These are phyloP conservation scores for Starmera amethionina DNA, from an alignment of 805 yeast genomes.

Conservation along the genomic window DNA sequence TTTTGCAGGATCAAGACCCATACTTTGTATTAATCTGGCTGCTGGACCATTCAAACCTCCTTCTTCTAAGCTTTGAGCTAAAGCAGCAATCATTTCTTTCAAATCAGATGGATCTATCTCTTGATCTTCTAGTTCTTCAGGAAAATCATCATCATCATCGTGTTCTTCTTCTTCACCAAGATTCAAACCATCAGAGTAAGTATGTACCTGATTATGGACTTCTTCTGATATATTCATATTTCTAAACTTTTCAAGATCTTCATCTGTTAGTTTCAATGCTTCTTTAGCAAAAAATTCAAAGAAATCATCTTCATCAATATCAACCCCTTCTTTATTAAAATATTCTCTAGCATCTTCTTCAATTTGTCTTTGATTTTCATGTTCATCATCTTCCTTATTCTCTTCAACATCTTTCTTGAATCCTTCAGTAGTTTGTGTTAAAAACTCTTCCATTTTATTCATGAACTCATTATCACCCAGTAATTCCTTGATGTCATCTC, in stretches of 20 bases:
- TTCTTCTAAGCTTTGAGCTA: conserved; percentile 20
- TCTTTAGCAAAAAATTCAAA: conserved; percentile 52
- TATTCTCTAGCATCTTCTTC: conserved; percentile 17
- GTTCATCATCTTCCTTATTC: conserved; percentile 12
- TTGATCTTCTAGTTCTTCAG: conserved; percentile 12
- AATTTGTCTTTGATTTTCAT: conserved; percentile 12
- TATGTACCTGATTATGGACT: conserved; percentile 8
- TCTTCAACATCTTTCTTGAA: conserved; percentile 11
- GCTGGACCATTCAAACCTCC: conserved; percentile 26
- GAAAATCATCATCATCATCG: conserved; percentile 9
- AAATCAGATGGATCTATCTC: conserved; percentile 1
- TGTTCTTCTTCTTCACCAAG: conserved; percentile 3
- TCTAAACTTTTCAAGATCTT: conserved; percentile 32
- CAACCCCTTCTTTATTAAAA: conserved; percentile 25
- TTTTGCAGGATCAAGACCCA: conserved; percentile 13
- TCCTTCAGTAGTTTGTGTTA: conserved; percentile 15
- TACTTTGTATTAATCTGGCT: conserved; percentile 22
- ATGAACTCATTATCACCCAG: conserved; percentile 15
- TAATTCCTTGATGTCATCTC: conserved; percentile 1
- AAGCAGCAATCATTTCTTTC: conserved; percentile 12
- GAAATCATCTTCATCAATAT: conserved; percentile 59
- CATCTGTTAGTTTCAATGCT: conserved; percentile 38
- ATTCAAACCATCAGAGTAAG: too few species aligned
- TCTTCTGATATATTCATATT: conserved; percentile 9
- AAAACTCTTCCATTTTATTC: conserved; percentile 15